These are phyloP conservation scores for Cryptococcus jaspeensis DNA, from an alignment of 1,284 basidiomycete species.

Conservation along the genomic window DNA sequence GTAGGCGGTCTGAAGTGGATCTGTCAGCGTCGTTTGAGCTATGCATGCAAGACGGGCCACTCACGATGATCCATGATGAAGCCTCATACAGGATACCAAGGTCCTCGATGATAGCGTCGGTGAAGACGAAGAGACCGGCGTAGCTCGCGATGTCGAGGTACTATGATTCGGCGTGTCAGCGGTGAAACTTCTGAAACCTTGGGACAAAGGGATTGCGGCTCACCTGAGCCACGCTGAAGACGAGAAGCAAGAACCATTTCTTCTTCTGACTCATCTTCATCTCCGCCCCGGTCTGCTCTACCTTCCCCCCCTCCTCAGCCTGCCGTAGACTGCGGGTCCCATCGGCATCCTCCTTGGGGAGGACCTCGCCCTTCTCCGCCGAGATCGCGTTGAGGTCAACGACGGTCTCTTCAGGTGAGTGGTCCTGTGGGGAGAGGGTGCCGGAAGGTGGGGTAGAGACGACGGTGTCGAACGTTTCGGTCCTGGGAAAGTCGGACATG, in stretches of 20 bases:
- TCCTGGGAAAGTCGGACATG: no score
- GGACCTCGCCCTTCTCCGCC: no score
- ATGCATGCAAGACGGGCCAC: not conserved
- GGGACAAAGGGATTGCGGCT: constrained; percentile 1
- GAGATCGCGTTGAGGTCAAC: no score
- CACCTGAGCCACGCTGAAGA: constrained; percentile 28
- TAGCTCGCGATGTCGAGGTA: constrained; percentile 18
- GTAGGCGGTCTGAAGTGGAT: constrained; percentile 2
- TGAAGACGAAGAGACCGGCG: constrained; percentile 29
- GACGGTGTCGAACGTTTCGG: no score
- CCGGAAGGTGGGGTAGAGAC: no score
- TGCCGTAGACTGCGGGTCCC: no score
- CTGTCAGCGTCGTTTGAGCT: not conserved
- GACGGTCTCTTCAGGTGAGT: no score
- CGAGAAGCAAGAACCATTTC: constrained; percentile 31
- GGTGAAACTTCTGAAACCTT: not conserved
- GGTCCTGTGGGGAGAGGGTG: no score
- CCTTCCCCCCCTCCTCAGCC: no score
- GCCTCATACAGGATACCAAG: constrained; percentile 31
- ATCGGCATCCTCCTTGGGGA: no score
- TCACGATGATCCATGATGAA: constrained; percentile 36
- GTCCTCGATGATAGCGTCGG: constrained; percentile 25
- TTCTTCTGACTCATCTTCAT: no score
- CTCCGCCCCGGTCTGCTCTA: no score
- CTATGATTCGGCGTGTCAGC: constrained; percentile 9